Percentiles rank a stretch among this genome's conserved stretches.
phyloP scores from a whole-genome alignment of 805 yeast species.

The Pichia occidentalis region DNA sequence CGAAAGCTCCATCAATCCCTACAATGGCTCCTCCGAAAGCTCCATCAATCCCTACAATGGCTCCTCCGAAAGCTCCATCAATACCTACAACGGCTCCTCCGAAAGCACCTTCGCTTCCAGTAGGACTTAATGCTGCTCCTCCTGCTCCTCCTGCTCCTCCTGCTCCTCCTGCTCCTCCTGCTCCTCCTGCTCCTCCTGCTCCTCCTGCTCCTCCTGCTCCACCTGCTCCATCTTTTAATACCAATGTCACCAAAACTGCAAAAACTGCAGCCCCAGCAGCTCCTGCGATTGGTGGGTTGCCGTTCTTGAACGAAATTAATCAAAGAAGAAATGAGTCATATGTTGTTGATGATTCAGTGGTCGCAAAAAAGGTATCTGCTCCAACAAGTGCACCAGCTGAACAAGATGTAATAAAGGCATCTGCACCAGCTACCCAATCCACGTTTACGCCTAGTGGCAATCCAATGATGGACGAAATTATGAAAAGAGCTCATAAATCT shows the following conservation, averaged over 20 bases:
- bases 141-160: slow-evolving; percentile 11
- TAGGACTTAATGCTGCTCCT: slow-evolving; percentile 2
- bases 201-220: slow-evolving; percentile 22
- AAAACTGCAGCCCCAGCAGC: slow-evolving; percentile 23
- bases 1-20: slow-evolving; percentile 10
- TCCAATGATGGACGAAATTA: slow-evolving; percentile 14
- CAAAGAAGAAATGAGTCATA: slow-evolving; percentile 45
- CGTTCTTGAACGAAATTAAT: slow-evolving; percentile 54
- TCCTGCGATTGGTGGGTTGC: slow-evolving; percentile 36
- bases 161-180: slow-evolving; percentile 21
- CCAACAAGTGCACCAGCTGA: slow-evolving; percentile 24
- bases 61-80: slow-evolving; percentile 9
- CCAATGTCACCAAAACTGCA: slow-evolving; percentile 3
- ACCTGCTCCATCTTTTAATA: slow-evolving; percentile 13
- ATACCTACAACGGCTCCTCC: slow-evolving; percentile 18
- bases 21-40: slow-evolving; percentile 16
- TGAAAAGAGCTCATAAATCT: slow-evolving; percentile 11
- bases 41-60: slow-evolving; percentile 19
- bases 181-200: slow-evolving; percentile 17
- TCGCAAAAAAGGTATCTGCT: slow-evolving; percentile 16
- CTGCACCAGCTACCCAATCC: slow-evolving; percentile 21
- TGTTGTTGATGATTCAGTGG: slow-evolving; percentile 37
- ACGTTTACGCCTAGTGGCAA: slow-evolving; percentile 19
- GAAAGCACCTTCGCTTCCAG: slow-evolving; percentile 14
- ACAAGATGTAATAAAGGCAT: slow-evolving; percentile 13